A percentile compares a stretch with the other conserved stretches of the same genome.
Conservation (phyloP, 2,329 filamentous ascomycete genomes). For the Kalmusia sp. region DNA sequence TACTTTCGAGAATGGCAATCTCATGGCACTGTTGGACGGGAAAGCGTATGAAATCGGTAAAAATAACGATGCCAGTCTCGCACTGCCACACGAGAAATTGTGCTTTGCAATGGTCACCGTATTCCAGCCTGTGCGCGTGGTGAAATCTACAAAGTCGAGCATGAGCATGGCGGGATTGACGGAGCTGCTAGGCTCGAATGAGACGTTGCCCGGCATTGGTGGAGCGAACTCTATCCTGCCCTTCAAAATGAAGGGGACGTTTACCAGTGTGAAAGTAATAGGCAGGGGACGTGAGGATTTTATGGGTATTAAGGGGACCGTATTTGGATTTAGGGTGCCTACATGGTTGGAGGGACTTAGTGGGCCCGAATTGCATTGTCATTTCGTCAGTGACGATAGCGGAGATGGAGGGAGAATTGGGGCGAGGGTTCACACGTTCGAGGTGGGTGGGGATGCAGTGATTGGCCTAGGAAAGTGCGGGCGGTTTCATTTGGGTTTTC, state of each 20-base stretch:
- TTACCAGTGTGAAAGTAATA: constrained; percentile 37
- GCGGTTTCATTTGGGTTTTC: constrained; percentile 52
- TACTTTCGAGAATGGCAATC: constrained; percentile 49
- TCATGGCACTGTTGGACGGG: constrained; percentile 46
- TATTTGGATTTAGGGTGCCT: constrained; percentile 51
- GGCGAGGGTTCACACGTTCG: constrained; percentile 48
- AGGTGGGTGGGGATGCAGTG: constrained; percentile 39
- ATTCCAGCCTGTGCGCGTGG: constrained; percentile 45
- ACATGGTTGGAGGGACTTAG: constrained; percentile 50
- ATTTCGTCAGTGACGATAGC: constrained; percentile 27
- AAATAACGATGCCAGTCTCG: constrained; percentile 38
- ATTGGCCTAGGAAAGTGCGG: constrained; percentile 51
- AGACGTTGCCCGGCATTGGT: constrained; percentile 24
- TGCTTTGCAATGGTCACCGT: constrained; percentile 52
- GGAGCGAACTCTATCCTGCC: constrained; percentile 50
- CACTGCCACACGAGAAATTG: constrained; percentile 42
- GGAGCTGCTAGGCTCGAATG: constrained; percentile 20
- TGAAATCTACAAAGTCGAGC: constrained; percentile 25
- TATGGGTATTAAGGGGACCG: constrained; percentile 43
- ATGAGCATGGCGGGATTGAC: constrained; percentile 26
- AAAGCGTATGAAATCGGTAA: constrained; percentile 42
- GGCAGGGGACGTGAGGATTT: constrained; percentile 8
- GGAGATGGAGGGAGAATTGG: constrained; percentile 39
- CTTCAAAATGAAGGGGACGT: constrained; percentile 46
- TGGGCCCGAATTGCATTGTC: constrained; percentile 48